phyloP scores from a whole-genome alignment of 305 asterid species.

The Fraxinus sp. region DNA sequence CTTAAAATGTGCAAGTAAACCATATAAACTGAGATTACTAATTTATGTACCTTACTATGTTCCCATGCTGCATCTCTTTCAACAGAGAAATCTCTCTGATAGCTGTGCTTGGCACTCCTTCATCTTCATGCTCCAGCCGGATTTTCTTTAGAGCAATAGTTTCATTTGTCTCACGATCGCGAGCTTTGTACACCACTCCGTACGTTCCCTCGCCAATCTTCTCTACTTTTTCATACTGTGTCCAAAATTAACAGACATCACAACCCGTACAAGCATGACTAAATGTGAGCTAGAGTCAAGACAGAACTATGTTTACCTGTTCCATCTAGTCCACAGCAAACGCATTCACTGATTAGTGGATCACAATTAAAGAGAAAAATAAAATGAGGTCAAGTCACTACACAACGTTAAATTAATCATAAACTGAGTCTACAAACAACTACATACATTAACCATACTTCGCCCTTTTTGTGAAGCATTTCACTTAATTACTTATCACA shows the following conservation, averaged over 20 bases:
- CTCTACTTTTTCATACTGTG: slow-evolving; percentile 92
- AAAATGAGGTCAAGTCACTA: not conserved
- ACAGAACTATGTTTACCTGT: not conserved
- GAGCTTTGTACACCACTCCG: slow-evolving; percentile 97
- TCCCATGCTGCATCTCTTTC: slow-evolving; percentile 98
- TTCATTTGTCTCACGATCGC: slow-evolving; percentile 79
- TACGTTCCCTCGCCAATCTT: slow-evolving; percentile 98
- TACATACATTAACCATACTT: not conserved
- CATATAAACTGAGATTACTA: not conserved
- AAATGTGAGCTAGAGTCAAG: not conserved
- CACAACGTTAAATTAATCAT: not conserved
- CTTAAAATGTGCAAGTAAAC: slow-evolving; percentile 13
- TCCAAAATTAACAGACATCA: not conserved
- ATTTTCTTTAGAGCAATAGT: slow-evolving; percentile 96
- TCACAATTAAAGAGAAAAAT: not conserved
- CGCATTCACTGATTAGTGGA: not conserved
- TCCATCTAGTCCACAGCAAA: not conserved
- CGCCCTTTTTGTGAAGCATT: not conserved
- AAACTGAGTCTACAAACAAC: not conserved
- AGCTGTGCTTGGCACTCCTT: slow-evolving; percentile 98
- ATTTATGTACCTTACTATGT: slow-evolving; percentile 70
- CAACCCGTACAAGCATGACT: not conserved
- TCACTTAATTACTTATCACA: not conserved
- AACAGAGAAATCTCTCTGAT: slow-evolving; percentile 91
- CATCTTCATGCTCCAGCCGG: slow-evolving; percentile 94